phyloP scores from a whole-genome alignment of 202 grass and related monocot genomes.

The Setaria italica region DNA sequence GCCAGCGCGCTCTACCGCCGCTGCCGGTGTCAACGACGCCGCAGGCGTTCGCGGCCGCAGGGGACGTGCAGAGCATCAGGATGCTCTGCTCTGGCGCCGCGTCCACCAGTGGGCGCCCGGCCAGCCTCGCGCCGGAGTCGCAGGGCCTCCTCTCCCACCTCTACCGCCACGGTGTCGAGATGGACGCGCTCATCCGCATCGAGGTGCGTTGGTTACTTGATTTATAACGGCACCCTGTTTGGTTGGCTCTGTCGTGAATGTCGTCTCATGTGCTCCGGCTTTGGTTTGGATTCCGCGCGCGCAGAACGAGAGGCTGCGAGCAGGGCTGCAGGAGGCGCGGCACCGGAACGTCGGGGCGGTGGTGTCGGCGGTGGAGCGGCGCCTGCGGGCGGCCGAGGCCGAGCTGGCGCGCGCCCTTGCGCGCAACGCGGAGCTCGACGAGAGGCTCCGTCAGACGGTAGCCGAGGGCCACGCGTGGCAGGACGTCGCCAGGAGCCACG shows the following conservation, averaged over 20 bases:
- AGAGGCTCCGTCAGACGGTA: constrained; percentile 50
- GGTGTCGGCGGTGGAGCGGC: constrained; percentile 44
- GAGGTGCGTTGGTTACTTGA: constrained; percentile 24
- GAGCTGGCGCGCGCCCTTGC: constrained; percentile 49
- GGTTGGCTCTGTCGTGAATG: neutral
- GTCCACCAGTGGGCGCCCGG: constrained; percentile 56
- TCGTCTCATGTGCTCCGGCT: neutral
- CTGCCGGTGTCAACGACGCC: neutral
- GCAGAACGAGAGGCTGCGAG: constrained; percentile 60
- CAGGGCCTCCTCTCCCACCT: constrained; percentile 47
- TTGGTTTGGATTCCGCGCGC: neutral
- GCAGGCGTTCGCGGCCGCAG: neutral
- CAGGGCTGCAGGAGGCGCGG: constrained; percentile 53
- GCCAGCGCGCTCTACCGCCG: constrained; percentile 4
- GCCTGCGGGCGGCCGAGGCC: constrained; percentile 50
- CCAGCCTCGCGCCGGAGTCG: neutral
- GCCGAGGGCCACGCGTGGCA: constrained; percentile 64
- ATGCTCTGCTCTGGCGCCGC: constrained; percentile 27
- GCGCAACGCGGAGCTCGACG: constrained; percentile 63
- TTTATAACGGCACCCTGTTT: neutral
- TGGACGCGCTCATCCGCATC: constrained; percentile 55
- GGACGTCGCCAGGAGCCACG: constrained; percentile 51
- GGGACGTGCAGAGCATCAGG: constrained; percentile 2
- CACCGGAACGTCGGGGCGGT: constrained; percentile 42
- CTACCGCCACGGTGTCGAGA: constrained; percentile 50